A percentile compares a stretch with the other conserved stretches of the same genome.
Evolutionary conservation across 345 rosid genomes (phyloP).

Genomic region (Rubroshorea leprosula): DNA sequence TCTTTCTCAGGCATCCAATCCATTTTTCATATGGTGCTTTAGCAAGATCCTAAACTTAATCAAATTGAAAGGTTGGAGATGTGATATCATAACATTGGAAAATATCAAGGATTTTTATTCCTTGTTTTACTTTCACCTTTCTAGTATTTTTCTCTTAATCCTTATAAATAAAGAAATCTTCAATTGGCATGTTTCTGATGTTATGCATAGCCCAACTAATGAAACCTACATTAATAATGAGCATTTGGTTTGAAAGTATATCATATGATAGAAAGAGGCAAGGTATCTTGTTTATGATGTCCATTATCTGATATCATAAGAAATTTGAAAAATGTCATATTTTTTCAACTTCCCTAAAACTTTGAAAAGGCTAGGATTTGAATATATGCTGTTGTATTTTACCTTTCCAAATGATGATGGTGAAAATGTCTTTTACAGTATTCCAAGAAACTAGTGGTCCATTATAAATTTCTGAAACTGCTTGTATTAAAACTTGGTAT

Average conservation of each 20-base stretch:
- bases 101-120: background rate
- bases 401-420: no score
- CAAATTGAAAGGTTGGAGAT: background rate
- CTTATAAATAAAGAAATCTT: background rate
- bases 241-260: background rate
- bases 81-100: background rate
- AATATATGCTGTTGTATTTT: no score
- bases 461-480: no score
- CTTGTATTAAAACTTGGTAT: no score
- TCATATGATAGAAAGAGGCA: background rate
- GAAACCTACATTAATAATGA: background rate
- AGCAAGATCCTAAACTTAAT: background rate
- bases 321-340: no score
- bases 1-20: background rate
- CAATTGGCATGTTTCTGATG: background rate
- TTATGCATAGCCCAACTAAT: background rate
- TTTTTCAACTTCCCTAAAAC: no score
- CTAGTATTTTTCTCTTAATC: background rate
- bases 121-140: constrained; percentile 1
- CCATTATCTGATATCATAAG: background rate
- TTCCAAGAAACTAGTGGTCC: no score
- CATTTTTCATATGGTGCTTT: background rate
- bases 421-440: no score
- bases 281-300: background rate
- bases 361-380: no score